phyloP scores from a whole-genome alignment of 768 basidiomycete genomes.

The Termitomyces sp. region DNA sequence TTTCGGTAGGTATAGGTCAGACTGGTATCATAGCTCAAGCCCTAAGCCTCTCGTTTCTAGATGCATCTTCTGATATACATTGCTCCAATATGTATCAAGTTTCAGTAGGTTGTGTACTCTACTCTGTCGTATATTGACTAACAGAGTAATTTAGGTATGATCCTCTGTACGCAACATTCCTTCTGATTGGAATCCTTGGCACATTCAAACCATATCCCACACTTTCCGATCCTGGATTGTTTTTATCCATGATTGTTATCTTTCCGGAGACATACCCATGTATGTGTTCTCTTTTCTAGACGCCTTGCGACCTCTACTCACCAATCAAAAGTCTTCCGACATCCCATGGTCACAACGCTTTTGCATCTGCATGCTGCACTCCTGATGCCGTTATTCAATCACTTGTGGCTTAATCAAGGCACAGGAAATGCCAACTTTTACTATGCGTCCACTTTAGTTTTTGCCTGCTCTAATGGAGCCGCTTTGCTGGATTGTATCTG shows the following conservation, averaged over 20 bases:
- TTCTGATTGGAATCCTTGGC: constrained; percentile 73
- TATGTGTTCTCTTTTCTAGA: constrained; percentile 36
- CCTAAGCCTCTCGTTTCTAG: constrained; percentile 28
- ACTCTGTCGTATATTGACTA: neutral
- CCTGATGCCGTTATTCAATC: constrained; percentile 87
- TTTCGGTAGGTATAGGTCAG: constrained; percentile 56
- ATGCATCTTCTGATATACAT: constrained; percentile 83
- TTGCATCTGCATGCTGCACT: constrained; percentile 82
- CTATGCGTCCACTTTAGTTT: constrained; percentile 93
- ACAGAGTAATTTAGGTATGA: constrained; percentile 57
- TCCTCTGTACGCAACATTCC: constrained; percentile 72
- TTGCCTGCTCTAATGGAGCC: constrained; percentile 85
- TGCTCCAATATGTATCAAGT: constrained; percentile 82
- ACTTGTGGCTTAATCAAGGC: constrained; percentile 87
- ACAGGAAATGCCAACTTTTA: constrained; percentile 98
- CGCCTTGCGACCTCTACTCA: neutral
- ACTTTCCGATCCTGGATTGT: constrained; percentile 84
- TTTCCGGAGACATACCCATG: constrained; percentile 85
- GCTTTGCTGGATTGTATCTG: constrained; percentile 78
- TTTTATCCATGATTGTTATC: constrained; percentile 73
- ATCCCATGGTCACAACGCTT: constrained; percentile 80
- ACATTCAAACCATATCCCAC: constrained; percentile 93
- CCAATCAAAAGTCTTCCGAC: constrained; percentile 63
- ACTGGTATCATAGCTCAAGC: neutral
- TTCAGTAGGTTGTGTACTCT: constrained; percentile 50